Percentiles rank a stretch among this genome's conserved stretches.
phyloP scores from a whole-genome alignment of 1,284 basidiomycete species.

The Cryptococcus depauperatus region DNA sequence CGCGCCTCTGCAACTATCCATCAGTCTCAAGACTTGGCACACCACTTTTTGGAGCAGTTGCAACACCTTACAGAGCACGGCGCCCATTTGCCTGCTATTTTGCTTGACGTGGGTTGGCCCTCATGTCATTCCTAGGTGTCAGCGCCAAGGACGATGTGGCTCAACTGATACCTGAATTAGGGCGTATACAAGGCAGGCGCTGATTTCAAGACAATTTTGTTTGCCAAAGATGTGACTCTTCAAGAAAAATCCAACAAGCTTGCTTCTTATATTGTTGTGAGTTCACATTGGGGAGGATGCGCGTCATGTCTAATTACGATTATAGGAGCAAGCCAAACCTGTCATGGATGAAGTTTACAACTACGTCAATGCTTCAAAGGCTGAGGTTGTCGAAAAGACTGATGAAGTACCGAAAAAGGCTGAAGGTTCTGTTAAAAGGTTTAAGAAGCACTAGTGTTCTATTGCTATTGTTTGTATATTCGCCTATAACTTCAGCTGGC shows the following conservation, averaged over 20 bases:
- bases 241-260: conserved; percentile 45
- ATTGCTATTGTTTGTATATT: background rate
- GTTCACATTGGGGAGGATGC: conserved; percentile 1
- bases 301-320: conserved; percentile 4
- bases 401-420: conserved; percentile 14
- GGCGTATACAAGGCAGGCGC: conserved; percentile 32
- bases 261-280: conserved; percentile 38
- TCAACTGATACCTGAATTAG: too few relatives aligned
- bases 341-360: conserved; percentile 43
- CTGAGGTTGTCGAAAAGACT: conserved; percentile 2
- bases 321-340: conserved; percentile 42
- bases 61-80: conserved; percentile 35
- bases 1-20: conserved; percentile 36
- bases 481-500: too few relatives aligned
- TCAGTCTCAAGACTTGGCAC: conserved; percentile 32
- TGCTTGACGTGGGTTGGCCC: conserved; percentile 36
- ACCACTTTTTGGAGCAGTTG: conserved; percentile 39
- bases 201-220: conserved; percentile 41
- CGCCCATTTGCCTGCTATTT: conserved; percentile 34
- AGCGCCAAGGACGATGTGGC: too few relatives aligned
- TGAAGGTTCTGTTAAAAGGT: conserved; percentile 13
- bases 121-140: too few relatives aligned
- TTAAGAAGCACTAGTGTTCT: background rate
- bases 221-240: conserved; percentile 38
- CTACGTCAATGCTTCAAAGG: conserved; percentile 39